Conservation (phyloP, 176 grass and related monocot genomes). For the Triticum monococcum region DNA sequence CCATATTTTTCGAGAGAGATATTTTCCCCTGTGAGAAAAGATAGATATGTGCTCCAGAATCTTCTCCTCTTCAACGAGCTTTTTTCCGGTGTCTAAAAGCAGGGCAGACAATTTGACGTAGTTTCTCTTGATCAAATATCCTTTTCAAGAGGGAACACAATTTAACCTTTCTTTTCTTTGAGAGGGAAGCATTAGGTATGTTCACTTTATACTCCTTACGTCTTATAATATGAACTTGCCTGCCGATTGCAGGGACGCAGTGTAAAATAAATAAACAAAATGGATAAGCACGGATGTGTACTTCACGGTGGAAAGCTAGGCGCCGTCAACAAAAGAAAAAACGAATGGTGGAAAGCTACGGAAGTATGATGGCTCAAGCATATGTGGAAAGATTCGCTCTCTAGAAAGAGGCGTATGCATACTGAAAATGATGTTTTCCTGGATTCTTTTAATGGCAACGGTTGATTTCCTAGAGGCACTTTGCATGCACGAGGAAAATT, state of each 20-base stretch:
- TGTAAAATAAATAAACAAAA: background rate
- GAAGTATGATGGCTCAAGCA: conserved; percentile 29
- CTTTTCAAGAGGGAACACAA: background rate
- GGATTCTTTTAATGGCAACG: background rate
- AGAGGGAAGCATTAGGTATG: conserved; percentile 16
- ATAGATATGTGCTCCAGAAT: background rate
- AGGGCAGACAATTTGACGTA: background rate
- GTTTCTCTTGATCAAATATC: background rate
- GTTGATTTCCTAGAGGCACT: background rate
- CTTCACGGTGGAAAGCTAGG: conserved; percentile 32
- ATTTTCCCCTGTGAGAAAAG: background rate
- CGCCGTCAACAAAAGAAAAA: no score
- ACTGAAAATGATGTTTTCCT: conserved; percentile 21
- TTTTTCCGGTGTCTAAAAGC: background rate
- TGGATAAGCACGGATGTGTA: conserved; percentile 50
- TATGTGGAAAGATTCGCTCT: background rate
- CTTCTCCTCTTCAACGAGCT: background rate
- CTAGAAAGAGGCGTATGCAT: background rate
- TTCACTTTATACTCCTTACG: conserved; percentile 10
- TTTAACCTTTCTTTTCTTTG: background rate
- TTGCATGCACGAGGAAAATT: background rate
- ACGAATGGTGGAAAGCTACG: conserved; percentile 15
- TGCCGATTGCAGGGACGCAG: background rate
- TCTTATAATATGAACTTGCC: conserved; percentile 23
- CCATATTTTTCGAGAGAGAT: background rate